A percentile compares a stretch with the other conserved stretches of the same genome.
phyloP scores from a whole-genome alignment of 2,329 filamentous ascomycete species.

The Balansia obtecta region DNA sequence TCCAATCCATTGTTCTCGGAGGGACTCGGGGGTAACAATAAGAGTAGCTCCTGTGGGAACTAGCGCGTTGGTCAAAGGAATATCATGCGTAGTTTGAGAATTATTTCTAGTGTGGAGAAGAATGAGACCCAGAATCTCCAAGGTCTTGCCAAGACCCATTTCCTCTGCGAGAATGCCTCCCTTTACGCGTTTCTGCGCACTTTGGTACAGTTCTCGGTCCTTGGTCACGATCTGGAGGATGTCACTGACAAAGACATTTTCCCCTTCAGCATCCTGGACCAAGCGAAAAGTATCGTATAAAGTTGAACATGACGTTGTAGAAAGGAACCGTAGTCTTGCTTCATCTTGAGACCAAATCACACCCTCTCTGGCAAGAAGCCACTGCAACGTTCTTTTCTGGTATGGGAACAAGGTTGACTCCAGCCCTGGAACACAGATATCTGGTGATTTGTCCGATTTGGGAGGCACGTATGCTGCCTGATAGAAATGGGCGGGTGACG shows the following conservation, averaged over 20 bases:
- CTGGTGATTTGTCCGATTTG: conserved; percentile 25
- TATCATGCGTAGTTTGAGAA: conserved; percentile 2
- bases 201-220: conserved; percentile 32
- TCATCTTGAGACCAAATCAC: conserved; percentile 29
- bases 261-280: conserved; percentile 20
- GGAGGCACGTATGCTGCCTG: conserved; percentile 52
- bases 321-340: conserved; percentile 10
- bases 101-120: conserved; percentile 36
- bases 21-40: conserved; percentile 45
- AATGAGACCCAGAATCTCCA: conserved; percentile 64
- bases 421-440: conserved; percentile 30
- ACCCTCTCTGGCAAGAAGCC: conserved; percentile 57
- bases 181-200: conserved; percentile 27
- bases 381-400: conserved; percentile 56
- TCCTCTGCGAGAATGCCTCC: conserved; percentile 66
- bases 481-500: conserved; percentile 51
- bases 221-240: conserved; percentile 47
- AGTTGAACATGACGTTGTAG: not conserved
- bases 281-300: conserved; percentile 19
- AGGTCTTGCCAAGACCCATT: conserved; percentile 73
- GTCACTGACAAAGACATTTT: conserved; percentile 44
- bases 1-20: conserved; percentile 48
- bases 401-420: conserved; percentile 54
- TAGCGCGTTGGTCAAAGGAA: conserved; percentile 30
- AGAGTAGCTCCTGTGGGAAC: conserved; percentile 42